Evolutionary conservation across 495 filamentous ascomycete species (phyloP), one percentile per base, ranked within the genome.

Genomic region (Cairneyella variabilis): DNA sequence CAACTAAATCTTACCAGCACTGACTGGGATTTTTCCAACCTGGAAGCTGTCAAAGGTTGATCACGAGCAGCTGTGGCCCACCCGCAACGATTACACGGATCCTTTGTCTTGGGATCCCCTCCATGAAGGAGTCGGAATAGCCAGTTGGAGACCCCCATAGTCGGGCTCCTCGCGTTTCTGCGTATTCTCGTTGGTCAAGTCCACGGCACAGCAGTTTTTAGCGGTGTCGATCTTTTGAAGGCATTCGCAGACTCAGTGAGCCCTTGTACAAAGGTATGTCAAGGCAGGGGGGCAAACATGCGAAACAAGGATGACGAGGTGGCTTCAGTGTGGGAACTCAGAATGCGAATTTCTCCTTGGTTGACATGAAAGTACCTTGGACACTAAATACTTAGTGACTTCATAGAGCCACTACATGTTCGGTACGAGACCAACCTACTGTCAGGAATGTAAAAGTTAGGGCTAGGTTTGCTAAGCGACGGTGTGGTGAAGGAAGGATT

Each of bases 161-260:
- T 16, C 27, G 23, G 25, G 45, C 16, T 34, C n/a, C 3, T 27
- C 20, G 3, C 3, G 12, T 27, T 32, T 47, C 16, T 22, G 27
- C 12, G n/a, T 34, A 14, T 3, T 12, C 28, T 26, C 17, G 32
- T 47, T 48, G 43, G 52, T 27, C 23, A 11, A 43, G 12, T 18
- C 9, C 6, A 18, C 52, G 25, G 38, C 16, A n/a, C 44, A 49
- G 2, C 23, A 20, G 17, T 12, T 21, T 45, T 30, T 28, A 32
- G 20, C 21, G 39, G 10, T 48, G 54, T n/a, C 54, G 47, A 57
- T 57, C 54, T 38, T 46, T 16, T 49, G 54, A 57, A 28, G 54
- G 54, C 40, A 57, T 57, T 57, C 54, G 21, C 39, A 52, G n/a
- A 9, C n/a, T 14, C 9, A 6, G 20, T 3, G 41, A 26, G 21